Evolutionary conservation across 768 basidiomycete species (phyloP).

Genomic region (Suillus subluteus): DNA sequence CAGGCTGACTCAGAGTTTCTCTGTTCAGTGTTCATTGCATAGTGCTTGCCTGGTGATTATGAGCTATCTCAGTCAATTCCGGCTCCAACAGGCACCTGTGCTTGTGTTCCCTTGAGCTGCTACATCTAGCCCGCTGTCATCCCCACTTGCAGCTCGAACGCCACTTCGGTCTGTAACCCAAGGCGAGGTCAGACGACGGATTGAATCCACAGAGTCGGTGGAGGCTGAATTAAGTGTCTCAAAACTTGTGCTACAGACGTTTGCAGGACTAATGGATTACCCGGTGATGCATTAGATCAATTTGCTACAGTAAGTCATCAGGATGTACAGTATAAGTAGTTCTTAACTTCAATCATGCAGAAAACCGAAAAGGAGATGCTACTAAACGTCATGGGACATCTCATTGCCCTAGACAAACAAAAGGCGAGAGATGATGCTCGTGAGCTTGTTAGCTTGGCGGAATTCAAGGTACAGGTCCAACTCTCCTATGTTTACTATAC

Average conservation of each 20-base stretch:
- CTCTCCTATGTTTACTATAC: background rate
- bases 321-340: background rate
- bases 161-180: background rate
- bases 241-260: background rate
- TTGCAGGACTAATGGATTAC: background rate
- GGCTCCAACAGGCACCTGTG: background rate
- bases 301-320: slow-evolving; percentile 5
- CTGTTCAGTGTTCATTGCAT: background rate
- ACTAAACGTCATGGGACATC: background rate
- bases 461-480: background rate
- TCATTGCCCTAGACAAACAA: background rate
- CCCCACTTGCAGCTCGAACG: background rate
- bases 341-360: background rate
- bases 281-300: background rate
- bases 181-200: background rate
- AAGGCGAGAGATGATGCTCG: background rate
- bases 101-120: background rate
- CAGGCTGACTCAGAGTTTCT: background rate
- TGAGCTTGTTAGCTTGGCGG: background rate
- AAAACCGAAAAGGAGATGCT: background rate
- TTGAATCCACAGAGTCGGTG: background rate
- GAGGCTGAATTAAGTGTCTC: background rate
- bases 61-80: background rate
- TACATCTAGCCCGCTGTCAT: background rate
- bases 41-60: background rate